Base-by-base conservation (phyloP, 345 rosid genomes). In the Dovyalis caffra region DNA sequence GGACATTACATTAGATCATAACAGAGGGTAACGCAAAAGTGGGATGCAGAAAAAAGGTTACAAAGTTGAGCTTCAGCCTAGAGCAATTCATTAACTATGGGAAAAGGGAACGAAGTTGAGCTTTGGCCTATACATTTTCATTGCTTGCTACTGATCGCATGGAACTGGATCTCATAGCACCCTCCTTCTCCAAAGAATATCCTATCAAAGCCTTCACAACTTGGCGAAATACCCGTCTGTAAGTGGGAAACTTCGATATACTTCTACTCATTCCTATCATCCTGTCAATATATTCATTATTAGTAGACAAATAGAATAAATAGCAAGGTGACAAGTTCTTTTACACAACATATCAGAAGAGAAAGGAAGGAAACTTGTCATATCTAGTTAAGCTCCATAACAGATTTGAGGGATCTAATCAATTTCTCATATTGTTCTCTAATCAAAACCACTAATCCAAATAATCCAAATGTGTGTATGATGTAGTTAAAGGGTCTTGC, bases 211-310 rank as follows among this genome's bases (percentile, higher is more conserved):
- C 79, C 86, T 87, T 94, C 80, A 94, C 92, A 40, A 90, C 88
- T 60, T 86, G 89, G 2, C 91, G 85, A 38, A 80, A 92, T 77
- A 74, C 86, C 82, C 97, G 85, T 68, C 97, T 83, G 66, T 92
- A 87, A 0, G 98, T 92, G 0, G 97, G 92, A 56, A 91, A 76
- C 83, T 90, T 94, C 0, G 98, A 83, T 49, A 81, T 74, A 28
- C 93, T 85, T 66, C 92, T 69, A 35, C 78, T 51, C 86, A 92
- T 89, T 78, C 94, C 97, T 60, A 84, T 83, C 95, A 92, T 88
- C 84, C 97, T 92, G 78, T 62, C 51, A 14, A 29, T 45, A 37
- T 3, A 66, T 12, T 51, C 15, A 10, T 25, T 29, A 65, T 43
- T 12, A 71, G 57, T 25, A 6, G 15, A 68, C 29, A 29, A 35